phyloP scores from a whole-genome alignment of 257 asterid genomes.

The Forsythia suspensa region DNA sequence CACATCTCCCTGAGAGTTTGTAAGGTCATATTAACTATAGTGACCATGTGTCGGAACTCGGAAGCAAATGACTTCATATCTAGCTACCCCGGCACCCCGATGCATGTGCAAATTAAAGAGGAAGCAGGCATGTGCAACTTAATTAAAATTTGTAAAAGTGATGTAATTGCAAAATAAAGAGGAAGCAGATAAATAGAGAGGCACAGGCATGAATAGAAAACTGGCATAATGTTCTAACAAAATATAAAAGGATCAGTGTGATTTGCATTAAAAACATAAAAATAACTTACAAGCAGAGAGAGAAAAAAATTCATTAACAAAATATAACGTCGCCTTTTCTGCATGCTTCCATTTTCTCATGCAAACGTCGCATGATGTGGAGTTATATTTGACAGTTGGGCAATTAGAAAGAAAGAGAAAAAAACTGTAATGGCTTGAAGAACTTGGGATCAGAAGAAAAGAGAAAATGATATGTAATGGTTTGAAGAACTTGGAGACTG shows the following conservation, averaged over 20 bases:
- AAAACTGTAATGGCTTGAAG: neutral
- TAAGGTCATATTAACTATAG: neutral
- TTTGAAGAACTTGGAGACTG: neutral
- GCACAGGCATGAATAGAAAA: neutral
- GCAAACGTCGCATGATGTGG: neutral
- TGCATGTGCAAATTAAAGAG: neutral
- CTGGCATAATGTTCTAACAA: neutral
- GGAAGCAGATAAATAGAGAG: neutral
- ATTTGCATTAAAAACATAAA: neutral
- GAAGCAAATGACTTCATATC: neutral
- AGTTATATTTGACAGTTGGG: neutral
- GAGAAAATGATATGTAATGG: neutral
- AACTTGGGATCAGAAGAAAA: neutral
- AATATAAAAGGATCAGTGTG: neutral
- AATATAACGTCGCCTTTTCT: neutral
- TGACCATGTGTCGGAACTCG: neutral
- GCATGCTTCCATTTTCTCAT: neutral
- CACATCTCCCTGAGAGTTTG: conserved; percentile 9
- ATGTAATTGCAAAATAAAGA: neutral
- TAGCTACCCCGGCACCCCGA: neutral
- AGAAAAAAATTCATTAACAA: neutral
- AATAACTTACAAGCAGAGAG: neutral
- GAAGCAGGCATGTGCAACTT: neutral
- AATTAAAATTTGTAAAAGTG: neutral
- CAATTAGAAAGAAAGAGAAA: neutral